Conservation (phyloP, 495 filamentous ascomycete species). For the Lasiosphaeria ovina region DNA sequence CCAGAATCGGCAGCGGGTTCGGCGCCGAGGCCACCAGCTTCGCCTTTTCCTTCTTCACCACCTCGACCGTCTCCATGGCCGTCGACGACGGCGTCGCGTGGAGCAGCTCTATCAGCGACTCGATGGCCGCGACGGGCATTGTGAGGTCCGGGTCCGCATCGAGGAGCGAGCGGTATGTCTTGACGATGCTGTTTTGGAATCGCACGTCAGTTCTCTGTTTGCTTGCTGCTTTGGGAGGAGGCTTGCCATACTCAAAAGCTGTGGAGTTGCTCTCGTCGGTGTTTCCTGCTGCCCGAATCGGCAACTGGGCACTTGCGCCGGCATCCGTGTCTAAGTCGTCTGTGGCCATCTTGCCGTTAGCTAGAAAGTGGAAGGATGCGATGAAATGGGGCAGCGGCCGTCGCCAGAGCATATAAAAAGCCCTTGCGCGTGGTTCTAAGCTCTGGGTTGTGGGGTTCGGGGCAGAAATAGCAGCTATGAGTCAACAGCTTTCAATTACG, state of each 20-base stretch:
- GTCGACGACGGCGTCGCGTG: constrained; percentile 73
- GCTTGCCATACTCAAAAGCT: constrained; percentile 26
- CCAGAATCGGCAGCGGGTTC: constrained; percentile 87
- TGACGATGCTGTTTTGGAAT: constrained; percentile 47
- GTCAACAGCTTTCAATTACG: too few relatives aligned
- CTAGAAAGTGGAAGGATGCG: constrained; percentile 14
- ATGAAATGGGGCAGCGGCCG: constrained; percentile 25
- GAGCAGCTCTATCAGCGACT: constrained; percentile 82
- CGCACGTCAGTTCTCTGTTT: background rate
- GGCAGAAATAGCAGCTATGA: too few relatives aligned
- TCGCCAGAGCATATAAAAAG: constrained; percentile 25
- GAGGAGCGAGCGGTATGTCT: constrained; percentile 51
- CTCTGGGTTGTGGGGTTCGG: background rate
- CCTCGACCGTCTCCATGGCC: constrained; percentile 87
- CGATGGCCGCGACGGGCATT: constrained; percentile 94
- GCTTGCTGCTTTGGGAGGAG: background rate
- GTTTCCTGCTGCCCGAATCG: constrained; percentile 10
- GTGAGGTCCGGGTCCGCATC: constrained; percentile 75
- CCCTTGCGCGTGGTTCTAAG: background rate
- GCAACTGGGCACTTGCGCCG: constrained; percentile 5
- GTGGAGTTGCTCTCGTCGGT: constrained; percentile 9
- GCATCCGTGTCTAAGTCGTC: constrained; percentile 7
- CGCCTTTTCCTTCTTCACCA: constrained; percentile 69
- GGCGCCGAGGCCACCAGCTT: constrained; percentile 65
- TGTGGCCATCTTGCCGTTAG: constrained; percentile 20